Conservation (phyloP, 805 yeast species). For the Torulaspora indica region DNA sequence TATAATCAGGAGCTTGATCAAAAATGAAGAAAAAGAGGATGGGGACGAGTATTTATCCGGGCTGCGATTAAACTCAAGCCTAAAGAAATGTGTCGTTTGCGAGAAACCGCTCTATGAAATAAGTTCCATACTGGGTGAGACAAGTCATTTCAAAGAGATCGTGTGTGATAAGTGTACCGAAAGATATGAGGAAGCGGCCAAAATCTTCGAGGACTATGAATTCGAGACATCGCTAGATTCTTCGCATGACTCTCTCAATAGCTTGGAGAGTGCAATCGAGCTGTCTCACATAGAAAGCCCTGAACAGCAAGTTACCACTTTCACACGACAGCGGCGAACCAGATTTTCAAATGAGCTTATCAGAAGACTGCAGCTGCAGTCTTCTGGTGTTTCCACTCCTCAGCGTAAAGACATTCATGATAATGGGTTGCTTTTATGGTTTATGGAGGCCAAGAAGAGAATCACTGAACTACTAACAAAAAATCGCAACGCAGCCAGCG, state of each 20-base stretch:
- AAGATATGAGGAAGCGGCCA: conserved; percentile 49
- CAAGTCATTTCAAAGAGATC: conserved; percentile 44
- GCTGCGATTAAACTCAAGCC: conserved; percentile 16
- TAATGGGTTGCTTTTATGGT: conserved; percentile 31
- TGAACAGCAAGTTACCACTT: conserved; percentile 6
- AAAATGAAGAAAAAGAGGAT: conserved; percentile 9
- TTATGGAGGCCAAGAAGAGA: conserved; percentile 38
- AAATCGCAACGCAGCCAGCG: not conserved
- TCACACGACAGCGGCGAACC: conserved; percentile 5
- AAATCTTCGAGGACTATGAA: conserved; percentile 40
- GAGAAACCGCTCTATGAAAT: conserved; percentile 64
- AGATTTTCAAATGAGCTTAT: conserved; percentile 36
- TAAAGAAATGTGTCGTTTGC: conserved; percentile 57
- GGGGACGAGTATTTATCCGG: conserved; percentile 25
- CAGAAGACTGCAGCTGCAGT: conserved; percentile 33
- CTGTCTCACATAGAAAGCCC: conserved; percentile 8
- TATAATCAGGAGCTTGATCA: conserved; percentile 21
- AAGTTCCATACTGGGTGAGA: conserved; percentile 31
- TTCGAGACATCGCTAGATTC: conserved; percentile 29
- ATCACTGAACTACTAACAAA: conserved; percentile 36
- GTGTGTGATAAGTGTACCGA: conserved; percentile 61
- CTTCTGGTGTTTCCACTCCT: conserved; percentile 11
- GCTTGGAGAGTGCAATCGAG: conserved; percentile 16
- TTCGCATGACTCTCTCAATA: conserved; percentile 15
- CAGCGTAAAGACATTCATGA: conserved; percentile 13